Conservation (phyloP, 2,329 filamentous ascomycete genomes). For the Ophiocordyceps unilateralis region DNA sequence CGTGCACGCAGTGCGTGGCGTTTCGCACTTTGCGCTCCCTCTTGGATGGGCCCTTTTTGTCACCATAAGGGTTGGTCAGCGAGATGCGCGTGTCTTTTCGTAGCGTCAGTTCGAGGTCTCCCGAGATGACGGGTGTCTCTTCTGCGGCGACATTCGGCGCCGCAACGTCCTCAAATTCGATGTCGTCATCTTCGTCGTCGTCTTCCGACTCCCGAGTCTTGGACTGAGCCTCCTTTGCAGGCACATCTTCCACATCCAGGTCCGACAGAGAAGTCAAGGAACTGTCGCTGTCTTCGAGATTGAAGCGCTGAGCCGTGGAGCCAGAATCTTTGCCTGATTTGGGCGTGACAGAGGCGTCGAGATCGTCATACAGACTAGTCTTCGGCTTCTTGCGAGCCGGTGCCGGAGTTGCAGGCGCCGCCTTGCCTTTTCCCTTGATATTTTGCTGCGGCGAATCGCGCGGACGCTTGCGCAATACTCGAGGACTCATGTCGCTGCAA, state of each 20-base stretch:
- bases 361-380: conserved; percentile 41
- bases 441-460: conserved; percentile 23
- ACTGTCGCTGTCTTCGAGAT: conserved; percentile 26
- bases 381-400: conserved; percentile 21
- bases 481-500: conserved; percentile 43
- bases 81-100: conserved; percentile 40
- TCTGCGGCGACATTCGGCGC: conserved; percentile 38
- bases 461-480: conserved; percentile 48
- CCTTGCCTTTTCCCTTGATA: conserved; percentile 2
- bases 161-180: conserved; percentile 45
- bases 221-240: conserved; percentile 24
- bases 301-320: conserved; percentile 24
- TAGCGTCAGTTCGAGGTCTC: conserved; percentile 60
- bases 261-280: conserved; percentile 38
- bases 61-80: conserved; percentile 40
- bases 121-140: conserved; percentile 33
- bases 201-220: conserved; percentile 17
- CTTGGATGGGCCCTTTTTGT: conserved; percentile 75
- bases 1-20: conserved; percentile 74
- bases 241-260: conserved; percentile 32
- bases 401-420: conserved; percentile 7
- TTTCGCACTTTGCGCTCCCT: conserved; percentile 63
- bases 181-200: conserved; percentile 21
- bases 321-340: conserved; percentile 24
- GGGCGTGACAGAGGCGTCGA: conserved; percentile 32